Evolutionary conservation across 768 basidiomycete species (phyloP).

Genomic region (Boletus rubropictus): DNA sequence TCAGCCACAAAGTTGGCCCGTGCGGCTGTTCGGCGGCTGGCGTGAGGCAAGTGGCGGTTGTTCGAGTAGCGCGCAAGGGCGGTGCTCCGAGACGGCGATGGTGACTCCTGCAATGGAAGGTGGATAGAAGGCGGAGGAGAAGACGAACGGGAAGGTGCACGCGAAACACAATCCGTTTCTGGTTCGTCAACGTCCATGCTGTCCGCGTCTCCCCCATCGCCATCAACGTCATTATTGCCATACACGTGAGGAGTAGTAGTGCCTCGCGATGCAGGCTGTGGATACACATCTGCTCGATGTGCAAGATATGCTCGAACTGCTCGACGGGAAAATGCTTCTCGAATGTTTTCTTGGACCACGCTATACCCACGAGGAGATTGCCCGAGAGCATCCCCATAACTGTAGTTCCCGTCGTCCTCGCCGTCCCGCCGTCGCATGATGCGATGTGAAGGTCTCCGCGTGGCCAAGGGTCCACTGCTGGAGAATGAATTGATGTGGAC

Average conservation of each 20-base stretch:
- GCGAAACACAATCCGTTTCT: conserved; percentile 52
- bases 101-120: conserved; percentile 25
- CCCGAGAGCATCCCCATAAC: conserved; percentile 46
- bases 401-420: conserved; percentile 30
- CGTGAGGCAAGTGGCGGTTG: conserved; percentile 15
- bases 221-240: conserved; percentile 20
- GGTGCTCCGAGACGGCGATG: conserved; percentile 17
- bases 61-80: conserved; percentile 17
- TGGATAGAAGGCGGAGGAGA: conserved; percentile 41
- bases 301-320: conserved; percentile 36
- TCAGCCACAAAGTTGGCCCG: conserved; percentile 11
- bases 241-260: conserved; percentile 10
- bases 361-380: conserved; percentile 53
- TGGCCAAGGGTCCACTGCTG: conserved; percentile 6
- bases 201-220: conserved; percentile 33
- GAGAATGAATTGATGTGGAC: conserved; percentile 37
- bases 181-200: conserved; percentile 47
- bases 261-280: conserved; percentile 18
- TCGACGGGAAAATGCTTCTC: conserved; percentile 48
- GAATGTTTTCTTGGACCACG: conserved; percentile 51
- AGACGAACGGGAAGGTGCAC: conserved; percentile 40
- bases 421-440: conserved; percentile 17
- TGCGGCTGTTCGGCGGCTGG: conserved; percentile 14
- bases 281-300: conserved; percentile 20
- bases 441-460: conserved; percentile 22